These are phyloP conservation scores for Rhizodiscina lignyota DNA, from an alignment of 495 filamentous ascomycete genomes.

Conservation along the genomic window DNA sequence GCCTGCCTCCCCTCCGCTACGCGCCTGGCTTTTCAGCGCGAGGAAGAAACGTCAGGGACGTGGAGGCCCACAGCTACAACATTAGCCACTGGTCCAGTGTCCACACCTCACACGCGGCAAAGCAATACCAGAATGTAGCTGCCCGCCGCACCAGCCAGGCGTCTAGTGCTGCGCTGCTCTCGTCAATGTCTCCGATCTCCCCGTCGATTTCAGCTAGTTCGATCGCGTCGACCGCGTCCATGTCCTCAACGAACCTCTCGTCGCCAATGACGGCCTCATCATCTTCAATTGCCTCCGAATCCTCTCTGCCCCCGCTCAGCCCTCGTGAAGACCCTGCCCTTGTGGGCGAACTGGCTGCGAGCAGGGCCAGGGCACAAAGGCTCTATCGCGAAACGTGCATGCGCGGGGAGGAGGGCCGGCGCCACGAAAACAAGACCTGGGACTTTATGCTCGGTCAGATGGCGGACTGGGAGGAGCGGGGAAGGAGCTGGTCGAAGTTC, in stretches of 20 bases:
- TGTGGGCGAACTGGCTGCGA: slow-evolving; percentile 16
- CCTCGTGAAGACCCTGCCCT: slow-evolving; percentile 17
- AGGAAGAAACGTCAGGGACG: slow-evolving; percentile 6
- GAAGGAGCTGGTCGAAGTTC: slow-evolving; percentile 9
- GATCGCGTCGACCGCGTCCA: no score
- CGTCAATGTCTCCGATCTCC: not conserved
- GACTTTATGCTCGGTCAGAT: slow-evolving; percentile 22
- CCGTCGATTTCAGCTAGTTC: no score
- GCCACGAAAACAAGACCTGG: slow-evolving; percentile 15
- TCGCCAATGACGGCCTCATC: no score
- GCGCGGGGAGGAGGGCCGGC: not conserved
- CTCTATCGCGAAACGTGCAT: slow-evolving; percentile 17
- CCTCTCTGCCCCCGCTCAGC: slow-evolving; percentile 1
- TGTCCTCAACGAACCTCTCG: not conserved
- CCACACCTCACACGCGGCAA: slow-evolving; percentile 6
- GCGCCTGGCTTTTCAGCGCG: slow-evolving; percentile 14
- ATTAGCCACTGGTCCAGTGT: slow-evolving; percentile 13
- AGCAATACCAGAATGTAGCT: slow-evolving; percentile 15
- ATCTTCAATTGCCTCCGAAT: not conserved
- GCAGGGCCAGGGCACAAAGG: slow-evolving; percentile 5
- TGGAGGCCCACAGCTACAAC: slow-evolving; percentile 11
- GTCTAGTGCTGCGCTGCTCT: slow-evolving; percentile 5
- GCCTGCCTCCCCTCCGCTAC: slow-evolving; percentile 11
- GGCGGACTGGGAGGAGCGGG: slow-evolving; percentile 18
- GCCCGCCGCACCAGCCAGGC: slow-evolving; percentile 12